Base-by-base conservation (phyloP, 2,329 filamentous ascomycete genomes). In the Torrubiella hemipterigena region DNA sequence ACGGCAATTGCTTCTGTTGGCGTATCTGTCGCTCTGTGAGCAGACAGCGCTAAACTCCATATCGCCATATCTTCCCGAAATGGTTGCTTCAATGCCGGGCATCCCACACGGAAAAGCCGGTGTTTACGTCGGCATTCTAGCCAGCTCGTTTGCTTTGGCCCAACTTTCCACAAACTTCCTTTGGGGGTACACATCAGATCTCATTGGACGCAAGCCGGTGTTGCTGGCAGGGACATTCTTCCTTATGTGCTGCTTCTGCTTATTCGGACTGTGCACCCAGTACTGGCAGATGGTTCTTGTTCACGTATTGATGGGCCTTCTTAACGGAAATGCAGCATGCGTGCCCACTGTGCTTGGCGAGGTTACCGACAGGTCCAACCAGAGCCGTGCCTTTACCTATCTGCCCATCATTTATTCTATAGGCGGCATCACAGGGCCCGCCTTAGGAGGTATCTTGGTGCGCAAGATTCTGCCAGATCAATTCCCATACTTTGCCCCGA, bases 41-140 rank as follows among this genome's bases (percentile, higher is more conserved):
- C 91, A 98, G 63, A 96, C 89, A 0, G 91, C 91, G 1, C 70
- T 98, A 49, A 98, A 98, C 55, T 94, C 86, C 15, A 95, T 98
- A 47, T 82, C 81, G 9, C 91, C 91, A 1, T 98, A 98, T 54
- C 72, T 98, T 2, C 91, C 91, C 1, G 74, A 86, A 44, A 96
- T 98, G 89, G 78, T 87, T 2, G 73, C 75, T 15, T 77, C 75
- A 1, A 96, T 96, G 51, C 81, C 84, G 2, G 83, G 83, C 38
- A 78, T 95, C 14, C 69, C 80, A 14, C 57, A 68, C 2, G 66
- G 64, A 6, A 64, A 86, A 44, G 79, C 81, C 19, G 91, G 89
- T 1, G 51, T 96, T 25, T 96, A 93, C 50, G 86, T 96, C 1
- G 91, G 91, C 11, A 65, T 86, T 28, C 78, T 96, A 29, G 91